Conservation (phyloP, 2,329 filamentous ascomycete species). For the Paecilomyces fulvus region DNA sequence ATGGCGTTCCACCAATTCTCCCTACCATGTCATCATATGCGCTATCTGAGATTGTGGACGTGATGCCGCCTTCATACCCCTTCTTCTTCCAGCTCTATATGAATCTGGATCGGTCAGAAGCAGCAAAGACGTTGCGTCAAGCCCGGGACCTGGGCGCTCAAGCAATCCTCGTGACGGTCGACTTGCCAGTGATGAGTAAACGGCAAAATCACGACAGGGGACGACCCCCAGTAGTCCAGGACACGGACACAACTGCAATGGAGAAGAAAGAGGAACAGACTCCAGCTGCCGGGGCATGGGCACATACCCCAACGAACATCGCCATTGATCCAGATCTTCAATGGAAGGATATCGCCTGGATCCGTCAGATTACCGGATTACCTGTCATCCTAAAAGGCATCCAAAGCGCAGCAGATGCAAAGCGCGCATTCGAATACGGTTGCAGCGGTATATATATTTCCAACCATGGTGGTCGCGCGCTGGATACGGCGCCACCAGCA, state of each 20-base stretch:
- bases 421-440: background rate
- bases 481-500: slow-evolving; percentile 17
- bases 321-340: background rate
- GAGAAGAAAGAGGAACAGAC: slow-evolving; percentile 4
- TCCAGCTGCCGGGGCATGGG: background rate
- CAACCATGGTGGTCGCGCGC: slow-evolving; percentile 1
- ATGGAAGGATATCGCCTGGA: background rate
- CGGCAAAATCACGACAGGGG: slow-evolving; percentile 2
- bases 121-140: slow-evolving; percentile 26
- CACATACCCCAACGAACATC: background rate
- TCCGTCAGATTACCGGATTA: background rate
- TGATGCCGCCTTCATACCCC: slow-evolving; percentile 18
- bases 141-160: slow-evolving; percentile 4
- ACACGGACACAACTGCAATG: background rate
- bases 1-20: slow-evolving; percentile 45
- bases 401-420: background rate
- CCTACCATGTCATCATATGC: slow-evolving; percentile 48
- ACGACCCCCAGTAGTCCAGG: slow-evolving; percentile 1
- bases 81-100: slow-evolving; percentile 42
- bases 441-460: slow-evolving; percentile 2
- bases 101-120: slow-evolving; percentile 33
- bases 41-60: slow-evolving; percentile 39
- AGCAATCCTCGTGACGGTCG: slow-evolving; percentile 16
- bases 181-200: slow-evolving; percentile 11
- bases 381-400: background rate